Conservation (phyloP, 139 green algal genomes). For the Ostreobium quekettii region DNA sequence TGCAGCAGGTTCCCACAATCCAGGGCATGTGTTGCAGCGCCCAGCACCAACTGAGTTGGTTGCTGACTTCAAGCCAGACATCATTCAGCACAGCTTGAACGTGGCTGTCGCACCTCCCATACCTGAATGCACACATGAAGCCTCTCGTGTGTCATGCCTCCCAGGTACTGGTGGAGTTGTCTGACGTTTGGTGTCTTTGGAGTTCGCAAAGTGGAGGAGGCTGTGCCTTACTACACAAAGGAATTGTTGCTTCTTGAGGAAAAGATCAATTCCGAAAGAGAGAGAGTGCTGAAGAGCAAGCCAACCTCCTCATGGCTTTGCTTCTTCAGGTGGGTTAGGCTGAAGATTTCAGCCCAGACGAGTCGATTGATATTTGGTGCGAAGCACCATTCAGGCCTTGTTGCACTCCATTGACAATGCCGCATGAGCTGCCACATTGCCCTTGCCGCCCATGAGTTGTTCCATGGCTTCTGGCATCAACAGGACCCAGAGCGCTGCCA, state of each 20-base stretch:
- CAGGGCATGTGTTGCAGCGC: neutral
- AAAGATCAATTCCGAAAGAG: neutral
- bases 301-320: slow-evolving; percentile 2
- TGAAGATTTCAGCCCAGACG: neutral
- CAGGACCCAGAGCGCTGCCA: slow-evolving; percentile 20
- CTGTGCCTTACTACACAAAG: neutral
- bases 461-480: slow-evolving; percentile 4
- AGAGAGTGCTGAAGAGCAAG: slow-evolving; percentile 9
- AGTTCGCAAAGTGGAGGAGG: neutral
- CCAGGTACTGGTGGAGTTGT: slow-evolving; percentile 20
- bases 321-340: slow-evolving; percentile 9
- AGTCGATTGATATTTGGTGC: neutral
- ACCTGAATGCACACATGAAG: neutral
- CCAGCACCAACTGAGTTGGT: neutral
- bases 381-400: neutral
- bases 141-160: no score
- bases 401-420: neutral
- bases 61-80: neutral
- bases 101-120: neutral
- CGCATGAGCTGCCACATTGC: neutral
- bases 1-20: neutral
- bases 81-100: neutral
- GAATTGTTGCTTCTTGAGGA: neutral
- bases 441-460: slow-evolving; percentile 11
- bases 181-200: neutral